Conservation (phyloP, 139 green algal species). For the Pycnococcus provasolii region DNA sequence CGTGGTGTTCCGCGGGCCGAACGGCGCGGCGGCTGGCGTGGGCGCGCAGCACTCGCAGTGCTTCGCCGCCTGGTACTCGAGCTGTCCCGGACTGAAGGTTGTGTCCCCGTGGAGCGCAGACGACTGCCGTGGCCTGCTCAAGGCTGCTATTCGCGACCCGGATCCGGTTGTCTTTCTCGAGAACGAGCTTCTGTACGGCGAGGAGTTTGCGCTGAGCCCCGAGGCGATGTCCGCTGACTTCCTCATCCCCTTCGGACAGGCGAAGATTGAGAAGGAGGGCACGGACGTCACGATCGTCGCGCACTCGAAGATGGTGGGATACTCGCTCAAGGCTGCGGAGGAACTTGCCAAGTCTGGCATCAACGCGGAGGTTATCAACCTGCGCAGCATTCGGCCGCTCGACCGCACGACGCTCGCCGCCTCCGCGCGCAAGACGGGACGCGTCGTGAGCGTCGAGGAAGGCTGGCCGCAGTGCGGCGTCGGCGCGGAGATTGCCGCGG, state of each 20-base stretch:
- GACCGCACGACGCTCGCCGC: constrained; percentile 74
- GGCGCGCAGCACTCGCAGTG: constrained; percentile 91
- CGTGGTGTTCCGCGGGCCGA: constrained; percentile 96
- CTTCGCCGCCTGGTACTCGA: constrained; percentile 93
- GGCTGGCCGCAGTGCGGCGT: constrained; percentile 91
- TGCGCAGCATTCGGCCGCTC: constrained; percentile 85
- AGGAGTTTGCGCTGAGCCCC: constrained; percentile 65
- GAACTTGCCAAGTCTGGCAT: constrained; percentile 79
- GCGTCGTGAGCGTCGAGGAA: constrained; percentile 86
- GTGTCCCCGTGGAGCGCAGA: constrained; percentile 90
- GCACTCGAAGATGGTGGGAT: constrained; percentile 85
- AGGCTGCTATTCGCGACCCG: constrained; percentile 89
- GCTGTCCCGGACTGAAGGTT: constrained; percentile 91
- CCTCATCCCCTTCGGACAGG: constrained; percentile 88
- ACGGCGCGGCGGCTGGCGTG: constrained; percentile 91
- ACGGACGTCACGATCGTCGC: constrained; percentile 82
- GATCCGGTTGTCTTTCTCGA: constrained; percentile 96
- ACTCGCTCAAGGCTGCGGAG: constrained; percentile 62
- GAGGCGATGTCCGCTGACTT: constrained; percentile 81
- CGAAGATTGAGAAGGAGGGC: constrained; percentile 68
- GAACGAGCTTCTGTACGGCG: constrained; percentile 89
- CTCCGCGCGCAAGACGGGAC: constrained; percentile 78
- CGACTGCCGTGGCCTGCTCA: constrained; percentile 84
- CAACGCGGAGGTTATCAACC: constrained; percentile 87
- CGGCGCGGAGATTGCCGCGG: constrained; percentile 48